phyloP scores from a whole-genome alignment of 805 yeast species.

The Brettanomyces custersianus region DNA sequence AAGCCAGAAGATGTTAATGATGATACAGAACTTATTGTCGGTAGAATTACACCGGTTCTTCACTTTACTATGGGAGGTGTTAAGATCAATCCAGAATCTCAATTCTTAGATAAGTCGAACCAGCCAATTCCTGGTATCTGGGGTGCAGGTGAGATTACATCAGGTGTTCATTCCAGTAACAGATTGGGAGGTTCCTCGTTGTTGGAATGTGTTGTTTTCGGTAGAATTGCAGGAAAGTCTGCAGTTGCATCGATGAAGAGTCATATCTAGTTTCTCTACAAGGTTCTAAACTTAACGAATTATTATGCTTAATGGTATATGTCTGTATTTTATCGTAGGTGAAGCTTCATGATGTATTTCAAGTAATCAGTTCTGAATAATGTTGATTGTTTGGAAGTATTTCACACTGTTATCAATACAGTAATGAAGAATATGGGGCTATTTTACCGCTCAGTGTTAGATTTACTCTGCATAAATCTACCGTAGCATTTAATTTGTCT shows the following conservation, averaged over 20 bases:
- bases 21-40: constrained; percentile 33
- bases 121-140: constrained; percentile 38
- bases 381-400: too few species aligned
- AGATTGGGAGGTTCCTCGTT: constrained; percentile 55
- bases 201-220: constrained; percentile 58
- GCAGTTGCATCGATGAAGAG: constrained; percentile 14
- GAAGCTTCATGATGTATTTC: too few species aligned
- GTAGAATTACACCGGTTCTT: constrained; percentile 46
- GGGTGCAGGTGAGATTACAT: constrained; percentile 63
- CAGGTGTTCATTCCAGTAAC: constrained; percentile 63
- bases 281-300: too few species aligned
- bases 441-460: too few species aligned
- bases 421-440: too few species aligned
- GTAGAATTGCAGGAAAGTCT: constrained; percentile 39
- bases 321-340: too few species aligned
- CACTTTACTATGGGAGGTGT: constrained; percentile 69
- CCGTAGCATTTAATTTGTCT: too few species aligned
- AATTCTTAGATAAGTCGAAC: constrained; percentile 25
- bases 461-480: too few species aligned
- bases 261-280: constrained; percentile 1
- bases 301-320: too few species aligned
- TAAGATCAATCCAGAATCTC: constrained; percentile 38
- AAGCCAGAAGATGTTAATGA: constrained; percentile 3
- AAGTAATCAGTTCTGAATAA: too few species aligned
- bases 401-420: too few species aligned